Percentiles rank a stretch among this genome's conserved stretches.
phyloP scores from a whole-genome alignment of 2,329 filamentous ascomycete genomes.

The Xenoacremonium recifei region DNA sequence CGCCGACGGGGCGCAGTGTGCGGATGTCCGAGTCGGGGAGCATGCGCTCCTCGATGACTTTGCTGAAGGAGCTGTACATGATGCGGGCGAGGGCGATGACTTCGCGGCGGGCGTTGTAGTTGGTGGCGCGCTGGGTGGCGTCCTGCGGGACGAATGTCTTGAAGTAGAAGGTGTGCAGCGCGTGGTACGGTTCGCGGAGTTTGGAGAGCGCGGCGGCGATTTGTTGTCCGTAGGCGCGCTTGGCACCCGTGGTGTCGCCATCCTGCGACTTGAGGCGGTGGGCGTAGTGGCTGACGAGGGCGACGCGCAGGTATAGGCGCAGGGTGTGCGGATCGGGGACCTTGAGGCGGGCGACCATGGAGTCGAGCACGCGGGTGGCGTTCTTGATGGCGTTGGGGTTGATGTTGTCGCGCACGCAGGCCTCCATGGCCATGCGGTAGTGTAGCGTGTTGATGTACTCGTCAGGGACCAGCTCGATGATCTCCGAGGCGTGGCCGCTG shows the following conservation, averaged over 20 bases:
- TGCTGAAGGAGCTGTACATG: constrained; percentile 46
- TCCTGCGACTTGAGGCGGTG: constrained; percentile 32
- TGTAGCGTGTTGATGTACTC: constrained; percentile 47
- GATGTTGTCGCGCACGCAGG: constrained; percentile 73
- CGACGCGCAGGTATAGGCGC: constrained; percentile 55
- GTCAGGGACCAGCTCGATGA: constrained; percentile 56
- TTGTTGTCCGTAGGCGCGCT: constrained; percentile 47
- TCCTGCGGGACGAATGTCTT: constrained; percentile 21
- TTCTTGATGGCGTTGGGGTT: constrained; percentile 68
- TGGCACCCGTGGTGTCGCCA: constrained; percentile 33
- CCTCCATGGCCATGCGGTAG: constrained; percentile 71
- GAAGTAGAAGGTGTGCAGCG: constrained; percentile 36
- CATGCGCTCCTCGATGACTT: constrained; percentile 41
- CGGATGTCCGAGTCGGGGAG: constrained; percentile 32
- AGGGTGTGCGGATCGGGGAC: constrained; percentile 52
- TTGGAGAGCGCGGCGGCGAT: constrained; percentile 48
- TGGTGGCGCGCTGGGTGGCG: constrained; percentile 21
- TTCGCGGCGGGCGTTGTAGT: constrained; percentile 38
- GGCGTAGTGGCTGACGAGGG: constrained; percentile 46
- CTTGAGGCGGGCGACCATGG: constrained; percentile 49
- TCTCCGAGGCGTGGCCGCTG: constrained; percentile 57
- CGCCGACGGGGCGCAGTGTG: constrained; percentile 31
- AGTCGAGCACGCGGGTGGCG: constrained; percentile 62
- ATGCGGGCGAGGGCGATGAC: constrained; percentile 43
- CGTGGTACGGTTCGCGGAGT: constrained; percentile 49